Evolutionary conservation across 177 flowering plant genomes (phyloP), one percentile per base, ranked within the genome.

Genomic region (Telopea speciosissima): DNA sequence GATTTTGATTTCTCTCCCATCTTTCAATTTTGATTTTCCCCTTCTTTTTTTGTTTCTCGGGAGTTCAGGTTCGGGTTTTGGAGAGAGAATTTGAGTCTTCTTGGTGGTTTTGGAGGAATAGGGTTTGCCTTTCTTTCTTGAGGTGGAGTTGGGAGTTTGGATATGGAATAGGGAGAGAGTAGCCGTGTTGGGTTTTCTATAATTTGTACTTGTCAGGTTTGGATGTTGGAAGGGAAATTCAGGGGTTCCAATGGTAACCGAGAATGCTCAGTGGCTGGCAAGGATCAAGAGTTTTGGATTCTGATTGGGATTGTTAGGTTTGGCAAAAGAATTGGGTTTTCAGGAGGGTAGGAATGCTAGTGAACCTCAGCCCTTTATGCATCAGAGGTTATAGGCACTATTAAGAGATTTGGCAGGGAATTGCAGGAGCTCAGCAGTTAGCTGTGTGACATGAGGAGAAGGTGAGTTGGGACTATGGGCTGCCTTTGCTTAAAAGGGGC

Each of bases 401-500:
- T n/a, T n/a, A n/a, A n/a, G 9, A 61, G 16, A 19, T 31, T 66
- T 13, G 40, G 70, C 58, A 58, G 31, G 36, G 36, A 65, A 65
- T 58, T 36, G 13, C 45, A 31, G 58, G 70, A 58, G 17, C 72
- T 42, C 28, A 36, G 60, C 68, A 71, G 49, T 44, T 24, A 8
- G 65, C 71, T 72, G 68, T 40, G 13, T n/a, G 33, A 17, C 24
- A 66, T 72, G 40, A 73, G 68, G 77, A 65, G 62, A 12, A 40
- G 54, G 68, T 70, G 67, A 52, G 64, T 56, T 2, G 4, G 62
- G 69, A 81, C 64, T 70, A 90, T 90, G 96, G 96, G 96, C 77
- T 84, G 93, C 80, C 68, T 90, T 78, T 89, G 89, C 79, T 89
- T 93, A 28, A 89, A 84, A 77, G 82, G 69, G 56, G 24, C 78